Percentiles rank a stretch among this genome's conserved stretches.
phyloP scores from a whole-genome alignment of 2,329 filamentous ascomycete genomes.

The Triangularia setosa region DNA sequence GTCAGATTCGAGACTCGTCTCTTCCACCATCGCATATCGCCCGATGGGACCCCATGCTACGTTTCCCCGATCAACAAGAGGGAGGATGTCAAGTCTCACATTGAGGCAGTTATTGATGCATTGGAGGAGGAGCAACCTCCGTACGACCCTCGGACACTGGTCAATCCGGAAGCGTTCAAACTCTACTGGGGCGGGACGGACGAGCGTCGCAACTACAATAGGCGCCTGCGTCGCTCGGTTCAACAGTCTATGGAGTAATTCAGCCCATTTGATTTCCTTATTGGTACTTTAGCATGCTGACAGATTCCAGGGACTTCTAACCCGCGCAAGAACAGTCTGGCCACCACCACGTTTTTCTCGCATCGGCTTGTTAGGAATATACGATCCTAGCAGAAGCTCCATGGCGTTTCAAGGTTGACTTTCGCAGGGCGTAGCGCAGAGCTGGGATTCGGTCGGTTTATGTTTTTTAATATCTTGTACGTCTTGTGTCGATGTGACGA shows the following conservation, averaged over 20 bases:
- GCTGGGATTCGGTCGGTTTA: background rate
- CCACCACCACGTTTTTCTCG: constrained; percentile 7
- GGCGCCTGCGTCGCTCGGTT: constrained; percentile 73
- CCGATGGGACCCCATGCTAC: constrained; percentile 80
- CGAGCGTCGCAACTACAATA: constrained; percentile 79
- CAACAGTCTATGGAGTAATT: constrained; percentile 62
- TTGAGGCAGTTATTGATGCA: constrained; percentile 74
- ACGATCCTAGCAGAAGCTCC: constrained; percentile 4
- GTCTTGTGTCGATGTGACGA: background rate
- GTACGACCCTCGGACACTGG: constrained; percentile 84
- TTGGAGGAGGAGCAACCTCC: constrained; percentile 85
- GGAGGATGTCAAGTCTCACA: constrained; percentile 78
- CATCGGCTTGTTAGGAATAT: constrained; percentile 15
- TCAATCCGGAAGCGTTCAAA: constrained; percentile 80
- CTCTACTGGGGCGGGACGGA: constrained; percentile 80
- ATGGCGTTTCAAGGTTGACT: constrained; percentile 19
- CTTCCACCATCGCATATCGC: constrained; percentile 83
- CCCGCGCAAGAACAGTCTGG: background rate
- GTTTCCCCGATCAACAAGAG: constrained; percentile 54
- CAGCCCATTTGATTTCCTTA: background rate
- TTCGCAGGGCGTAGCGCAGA: background rate
- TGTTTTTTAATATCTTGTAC: background rate
- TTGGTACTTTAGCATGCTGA: background rate
- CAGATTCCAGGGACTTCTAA: constrained; percentile 15
- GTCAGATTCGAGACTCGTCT: constrained; percentile 75